phyloP scores from a whole-genome alignment of 345 rosid species.

The Turritis glabra region DNA sequence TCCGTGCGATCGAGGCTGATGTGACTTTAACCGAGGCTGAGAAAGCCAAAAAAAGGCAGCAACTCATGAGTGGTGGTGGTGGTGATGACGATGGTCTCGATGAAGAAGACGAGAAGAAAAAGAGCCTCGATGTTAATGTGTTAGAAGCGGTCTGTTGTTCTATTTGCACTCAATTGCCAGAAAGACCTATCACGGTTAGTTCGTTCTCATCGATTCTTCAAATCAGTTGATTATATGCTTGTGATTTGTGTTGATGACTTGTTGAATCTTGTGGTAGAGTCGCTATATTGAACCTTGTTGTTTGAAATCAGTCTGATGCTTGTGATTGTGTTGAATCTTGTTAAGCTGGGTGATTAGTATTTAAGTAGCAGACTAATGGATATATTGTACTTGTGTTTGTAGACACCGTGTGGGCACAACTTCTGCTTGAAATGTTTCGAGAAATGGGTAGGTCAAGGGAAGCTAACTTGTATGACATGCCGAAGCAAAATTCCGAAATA shows the following conservation, averaged over 20 bases:
- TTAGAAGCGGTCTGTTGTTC: slow-evolving; percentile 36
- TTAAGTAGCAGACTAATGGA: not conserved
- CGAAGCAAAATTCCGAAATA: slow-evolving; percentile 46
- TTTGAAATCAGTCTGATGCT: not conserved
- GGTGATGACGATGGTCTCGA: not conserved
- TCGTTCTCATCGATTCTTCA: not conserved
- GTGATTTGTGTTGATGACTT: not conserved
- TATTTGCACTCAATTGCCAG: slow-evolving; percentile 60
- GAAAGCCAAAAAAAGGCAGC: slow-evolving; percentile 54
- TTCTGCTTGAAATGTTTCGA: slow-evolving; percentile 72
- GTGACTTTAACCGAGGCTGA: slow-evolving; percentile 42
- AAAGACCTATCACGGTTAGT: slow-evolving; percentile 45
- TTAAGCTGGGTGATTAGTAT: not conserved
- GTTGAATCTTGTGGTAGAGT: not conserved
- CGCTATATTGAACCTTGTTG: not conserved
- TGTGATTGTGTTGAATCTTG: not conserved
- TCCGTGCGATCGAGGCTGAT: slow-evolving; percentile 52
- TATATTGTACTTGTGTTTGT: slow-evolving; percentile 16
- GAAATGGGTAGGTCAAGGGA: slow-evolving; percentile 59
- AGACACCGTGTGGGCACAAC: slow-evolving; percentile 89
- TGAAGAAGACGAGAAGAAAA: not conserved
- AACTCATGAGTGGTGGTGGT: slow-evolving; percentile 43
- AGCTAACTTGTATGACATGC: slow-evolving; percentile 58
- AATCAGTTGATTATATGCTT: not conserved
- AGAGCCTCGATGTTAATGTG: not conserved